Percentiles rank a stretch among this genome's conserved stretches.
Evolutionary conservation across 2,329 filamentous ascomycete genomes (phyloP).

Genomic region (Fusarium foetens): DNA sequence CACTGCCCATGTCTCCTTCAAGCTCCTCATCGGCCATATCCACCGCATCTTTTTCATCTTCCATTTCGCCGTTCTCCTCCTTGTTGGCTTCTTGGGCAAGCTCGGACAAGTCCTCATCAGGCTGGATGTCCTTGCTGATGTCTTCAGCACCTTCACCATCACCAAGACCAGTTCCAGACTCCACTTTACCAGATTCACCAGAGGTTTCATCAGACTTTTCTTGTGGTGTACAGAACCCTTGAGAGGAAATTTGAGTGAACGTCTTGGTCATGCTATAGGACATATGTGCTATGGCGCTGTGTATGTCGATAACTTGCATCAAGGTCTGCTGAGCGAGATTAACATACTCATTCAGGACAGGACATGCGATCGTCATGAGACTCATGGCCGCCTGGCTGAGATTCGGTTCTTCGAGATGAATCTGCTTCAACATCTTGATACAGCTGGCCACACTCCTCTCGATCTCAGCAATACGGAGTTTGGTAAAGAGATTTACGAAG

Average conservation of each 20-base stretch:
- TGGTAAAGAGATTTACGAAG: conserved; percentile 63
- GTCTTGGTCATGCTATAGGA: conserved; percentile 79
- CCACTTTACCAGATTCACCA: conserved; percentile 79
- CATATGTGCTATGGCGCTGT: conserved; percentile 77
- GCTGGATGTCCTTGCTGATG: conserved; percentile 95
- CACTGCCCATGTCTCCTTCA: conserved; percentile 80
- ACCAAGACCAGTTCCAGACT: conserved; percentile 91
- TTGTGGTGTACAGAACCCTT: conserved; percentile 91
- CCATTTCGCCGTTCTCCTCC: conserved; percentile 72
- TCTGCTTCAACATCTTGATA: conserved; percentile 49
- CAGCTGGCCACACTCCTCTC: conserved; percentile 53
- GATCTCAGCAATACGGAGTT: conserved; percentile 69
- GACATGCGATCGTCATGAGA: conserved; percentile 56
- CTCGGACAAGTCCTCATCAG: conserved; percentile 93
- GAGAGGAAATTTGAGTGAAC: conserved; percentile 80
- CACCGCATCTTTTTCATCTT: conserved; percentile 86
- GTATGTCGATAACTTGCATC: conserved; percentile 68
- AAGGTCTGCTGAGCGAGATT: conserved; percentile 69
- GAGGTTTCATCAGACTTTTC: conserved; percentile 80
- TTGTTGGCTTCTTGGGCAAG: conserved; percentile 85
- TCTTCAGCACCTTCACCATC: conserved; percentile 96
- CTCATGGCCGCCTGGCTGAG: conserved; percentile 47
- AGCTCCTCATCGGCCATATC: conserved; percentile 93
- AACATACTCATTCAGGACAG: conserved; percentile 80
- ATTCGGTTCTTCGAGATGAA: conserved; percentile 45